Evolutionary conservation across 2,329 filamentous ascomycete species (phyloP), one percentile per base, ranked within the genome.

Genomic region (Aspergillus awamori): DNA sequence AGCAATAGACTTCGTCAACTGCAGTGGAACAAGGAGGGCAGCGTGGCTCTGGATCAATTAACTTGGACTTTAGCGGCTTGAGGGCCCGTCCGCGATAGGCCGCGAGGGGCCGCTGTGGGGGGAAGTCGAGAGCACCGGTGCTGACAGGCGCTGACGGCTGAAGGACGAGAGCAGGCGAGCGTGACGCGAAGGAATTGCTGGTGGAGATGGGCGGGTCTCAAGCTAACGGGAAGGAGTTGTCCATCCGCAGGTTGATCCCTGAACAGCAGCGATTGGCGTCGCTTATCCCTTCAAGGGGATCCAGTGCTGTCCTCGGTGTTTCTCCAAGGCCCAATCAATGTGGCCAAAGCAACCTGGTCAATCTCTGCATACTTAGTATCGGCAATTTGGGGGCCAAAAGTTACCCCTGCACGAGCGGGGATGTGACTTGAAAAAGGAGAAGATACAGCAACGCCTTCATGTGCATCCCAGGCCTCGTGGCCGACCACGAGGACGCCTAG

Each of bases 21-120:
- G 41, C 41, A 45, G 41, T 36, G 33, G 10, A 45, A 22, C 41
- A 22, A 45, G 41, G 20, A 24, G 41, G 11, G 33, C 33, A 43
- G 22, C 26, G 47, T 28, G 26, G 26, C 26, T 17, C 47, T 33
- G 47, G 47, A 51, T 51, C 47, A 51, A 51, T 51, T 51, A 51
- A 51, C 47, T 33, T 51, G 47, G 3, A 15, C 13, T 28, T 17
- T 49, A 49, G 47, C 22, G 47, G 47, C 47, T 7, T 8, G 15
- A 28, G 22, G 15, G 13, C 13, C 26, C 24, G 26, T 45, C 47
- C 15, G 47, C 47, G 47, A 51, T 51, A 51, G 47, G 47, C 47
- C 26, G 24, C 13, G 45, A 17, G 47, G 47, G 26, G 26, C 24
- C 47, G 24, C 26, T 2, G 47, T 51, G 47, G 47, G 47, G 47